Percentiles rank a stretch among this genome's conserved stretches.
phyloP scores from a whole-genome alignment of 768 basidiomycete genomes.

The Daedaleopsis nitida region DNA sequence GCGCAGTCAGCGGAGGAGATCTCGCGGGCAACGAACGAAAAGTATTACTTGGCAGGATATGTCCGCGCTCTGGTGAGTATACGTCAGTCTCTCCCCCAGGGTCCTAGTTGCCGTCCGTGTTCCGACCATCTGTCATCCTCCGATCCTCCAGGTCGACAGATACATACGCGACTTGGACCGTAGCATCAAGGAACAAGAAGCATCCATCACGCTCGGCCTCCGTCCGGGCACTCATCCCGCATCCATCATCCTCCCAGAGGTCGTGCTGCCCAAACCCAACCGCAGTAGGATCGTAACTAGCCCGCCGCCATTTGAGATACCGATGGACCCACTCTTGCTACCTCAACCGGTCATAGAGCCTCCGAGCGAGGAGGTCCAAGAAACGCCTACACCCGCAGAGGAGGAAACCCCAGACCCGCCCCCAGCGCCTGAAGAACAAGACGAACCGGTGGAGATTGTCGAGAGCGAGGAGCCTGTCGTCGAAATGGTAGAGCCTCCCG shows the following conservation, averaged over 20 bases:
- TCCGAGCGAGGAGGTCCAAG: background rate
- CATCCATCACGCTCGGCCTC: conserved; percentile 52
- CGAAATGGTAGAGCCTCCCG: conserved; percentile 13
- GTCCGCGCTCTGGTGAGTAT: conserved; percentile 66
- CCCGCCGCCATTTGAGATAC: conserved; percentile 30
- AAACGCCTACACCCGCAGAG: background rate
- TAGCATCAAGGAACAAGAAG: conserved; percentile 64
- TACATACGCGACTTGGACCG: conserved; percentile 80
- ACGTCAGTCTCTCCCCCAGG: background rate
- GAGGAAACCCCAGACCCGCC: conserved; percentile 5
- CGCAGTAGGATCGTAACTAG: conserved; percentile 30
- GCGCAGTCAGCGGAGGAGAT: conserved; percentile 62
- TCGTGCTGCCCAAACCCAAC: conserved; percentile 53
- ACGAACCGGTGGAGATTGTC: conserved; percentile 3
- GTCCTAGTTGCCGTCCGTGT: background rate
- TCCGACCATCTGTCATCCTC: background rate
- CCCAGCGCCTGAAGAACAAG: conserved; percentile 1
- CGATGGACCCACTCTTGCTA: background rate
- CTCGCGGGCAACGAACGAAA: conserved; percentile 70
- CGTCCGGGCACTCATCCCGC: conserved; percentile 56
- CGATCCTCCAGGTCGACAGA: conserved; percentile 67
- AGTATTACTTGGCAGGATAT: conserved; percentile 72
- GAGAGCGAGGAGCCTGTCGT: background rate
- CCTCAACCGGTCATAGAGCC: background rate
- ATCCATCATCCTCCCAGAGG: conserved; percentile 62